Percentiles rank a stretch among this genome's conserved stretches.
Evolutionary conservation across 352 stramenopile genomes (phyloP).

Genomic region (Saprolegnia parasitica): DNA sequence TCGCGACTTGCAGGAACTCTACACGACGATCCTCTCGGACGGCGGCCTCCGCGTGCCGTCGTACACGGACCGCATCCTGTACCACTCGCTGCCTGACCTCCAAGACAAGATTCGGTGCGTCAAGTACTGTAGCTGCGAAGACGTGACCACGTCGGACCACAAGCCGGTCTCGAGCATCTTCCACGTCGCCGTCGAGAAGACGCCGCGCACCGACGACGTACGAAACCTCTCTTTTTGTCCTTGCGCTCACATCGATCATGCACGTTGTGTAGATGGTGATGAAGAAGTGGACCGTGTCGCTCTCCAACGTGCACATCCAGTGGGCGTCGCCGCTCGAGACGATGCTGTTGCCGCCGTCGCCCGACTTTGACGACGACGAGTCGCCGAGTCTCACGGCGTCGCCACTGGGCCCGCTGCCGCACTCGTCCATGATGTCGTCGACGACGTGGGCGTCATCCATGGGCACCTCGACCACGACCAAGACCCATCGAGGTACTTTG

Average conservation of each 20-base stretch:
- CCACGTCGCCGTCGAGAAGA: conserved; percentile 32
- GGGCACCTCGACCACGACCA: neutral
- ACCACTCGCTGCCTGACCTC: conserved; percentile 55
- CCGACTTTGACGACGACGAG: conserved; percentile 1
- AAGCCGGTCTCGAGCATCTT: conserved; percentile 70
- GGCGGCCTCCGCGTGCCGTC: conserved; percentile 74
- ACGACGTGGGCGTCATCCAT: neutral
- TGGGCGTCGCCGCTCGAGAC: conserved; percentile 8
- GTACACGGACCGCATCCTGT: conserved; percentile 85
- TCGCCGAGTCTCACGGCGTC: conserved; percentile 2
- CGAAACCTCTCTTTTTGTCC: neutral
- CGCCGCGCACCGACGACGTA: neutral
- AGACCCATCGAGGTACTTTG: neutral
- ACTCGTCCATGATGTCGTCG: neutral
- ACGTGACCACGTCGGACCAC: conserved; percentile 70
- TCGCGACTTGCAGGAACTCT: conserved; percentile 24
- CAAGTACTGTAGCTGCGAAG: conserved; percentile 73
- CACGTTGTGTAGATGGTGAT: neutral
- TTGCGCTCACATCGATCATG: neutral
- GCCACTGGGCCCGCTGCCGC: neutral
- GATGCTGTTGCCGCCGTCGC: neutral
- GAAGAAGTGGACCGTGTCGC: conserved; percentile 1
- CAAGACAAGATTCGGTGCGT: conserved; percentile 53
- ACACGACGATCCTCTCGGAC: conserved; percentile 53
- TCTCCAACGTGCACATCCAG: neutral